Evolutionary conservation across 2,329 filamentous ascomycete species (phyloP), one percentile per base, ranked within the genome.

Genomic region (Lachnellula arida): DNA sequence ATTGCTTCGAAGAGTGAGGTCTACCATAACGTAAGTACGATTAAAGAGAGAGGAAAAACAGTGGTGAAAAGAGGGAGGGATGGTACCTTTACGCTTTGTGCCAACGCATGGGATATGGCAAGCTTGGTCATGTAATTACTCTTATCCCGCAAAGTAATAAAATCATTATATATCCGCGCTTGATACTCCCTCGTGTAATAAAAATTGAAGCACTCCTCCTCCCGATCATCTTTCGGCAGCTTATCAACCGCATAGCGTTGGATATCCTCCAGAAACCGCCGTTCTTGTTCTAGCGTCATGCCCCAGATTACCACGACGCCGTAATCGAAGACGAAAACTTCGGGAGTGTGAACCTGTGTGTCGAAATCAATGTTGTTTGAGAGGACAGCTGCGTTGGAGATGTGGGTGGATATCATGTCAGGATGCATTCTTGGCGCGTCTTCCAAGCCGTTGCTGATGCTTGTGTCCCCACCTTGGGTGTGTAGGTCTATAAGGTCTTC

Each of bases 101-200:
- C 89, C 48, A 99, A 78, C 2, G 94, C 94, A 75, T 99, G 94
- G 15, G 91, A 96, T 69, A 97, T 97, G 54, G 93, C 91, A 39
- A 97, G 78, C 75, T 97, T 97, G 64, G 88, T 95, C 94, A 97
- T 97, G 76, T 97, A 96, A 73, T 96, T 96, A 68, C 86, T 86
- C 74, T 96, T 96, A 67, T 97, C 93, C 49, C 92, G 82, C 58
- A 99, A 75, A 2, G 90, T 94, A 73, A 99, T 99, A 67, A 99
- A 99, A 74, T 99, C 94, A 73, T 99, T 99, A 81, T 99, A 99
- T 72, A 99, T 99, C 51, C 94, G 87, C 22, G 94, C 91, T 74
- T 99, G 95, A 71, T 99, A 99, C 70, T 97, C 93, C 67, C 89
- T 84, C 3, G 94, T 97, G 76, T 99, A 97, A 77, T 99, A 99